Base-by-base conservation (phyloP, 352 stramenopile genomes). In the Globisporangium viniferum region DNA sequence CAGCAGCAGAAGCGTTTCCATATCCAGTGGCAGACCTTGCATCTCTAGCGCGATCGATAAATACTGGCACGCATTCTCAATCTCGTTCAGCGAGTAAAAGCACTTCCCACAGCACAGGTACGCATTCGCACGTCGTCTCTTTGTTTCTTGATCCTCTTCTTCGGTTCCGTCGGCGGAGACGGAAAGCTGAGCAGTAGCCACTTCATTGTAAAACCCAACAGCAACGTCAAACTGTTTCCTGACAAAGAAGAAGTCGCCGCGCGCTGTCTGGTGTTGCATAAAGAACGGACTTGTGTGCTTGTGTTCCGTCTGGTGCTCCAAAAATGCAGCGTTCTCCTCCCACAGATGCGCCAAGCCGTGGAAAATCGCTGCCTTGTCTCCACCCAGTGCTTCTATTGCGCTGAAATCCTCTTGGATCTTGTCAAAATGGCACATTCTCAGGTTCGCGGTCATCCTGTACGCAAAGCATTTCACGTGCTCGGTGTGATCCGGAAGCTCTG, bases 281-380 rank as follows among this genome's bases (percentile, higher is more conserved):
- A 81, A 82, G 53, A 90, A 84, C 18, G 82, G 74, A 36, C 78
- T 82, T 22, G 75, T 65, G 22, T 69, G 57, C 24, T 77, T 69
- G 53, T 81, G 72, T 54, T 78, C 55, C 53, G 73, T 68, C 56
- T 86, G 74, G 12, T 74, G 67, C 18, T 76, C 71, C 22, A 90
- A 60, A 59, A 84, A 89, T 58, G 74, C 82, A 3, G 81, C 80
- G 14, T 76, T 86, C 55, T 92, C 84, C 39, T 85, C 78, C 82
- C 82, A 92, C 10, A 92, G 56, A 36, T 92, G 84, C 33, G 82
- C 78, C 10, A 92, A 68, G 1, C 84, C 84, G 46, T 92, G 82
- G 62, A 92, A 92, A 44, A 92, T 90, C 22, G 84, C 82, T 20
- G 82, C 84, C 64, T 92, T 92, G 63, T 90, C 82, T 0, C 84